Base-by-base conservation (phyloP, 208 protist species). In the Jaenimonas drosophilae region DNA sequence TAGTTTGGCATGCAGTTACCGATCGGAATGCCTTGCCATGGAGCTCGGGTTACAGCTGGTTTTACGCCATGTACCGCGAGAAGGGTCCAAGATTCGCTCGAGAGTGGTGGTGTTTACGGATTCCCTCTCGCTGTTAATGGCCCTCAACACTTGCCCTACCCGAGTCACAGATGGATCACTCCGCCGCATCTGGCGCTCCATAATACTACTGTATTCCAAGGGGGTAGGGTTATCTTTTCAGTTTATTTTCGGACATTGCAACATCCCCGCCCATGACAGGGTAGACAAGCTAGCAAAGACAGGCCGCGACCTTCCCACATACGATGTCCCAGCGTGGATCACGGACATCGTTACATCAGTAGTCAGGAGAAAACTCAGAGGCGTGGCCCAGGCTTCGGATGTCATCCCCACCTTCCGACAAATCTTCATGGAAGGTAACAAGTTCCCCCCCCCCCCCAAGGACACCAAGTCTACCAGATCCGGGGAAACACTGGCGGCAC, bases 21-120 rank as follows among this genome's bases (percentile, higher is more conserved):
- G 34, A 7, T 42, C 55, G 2, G 55, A 62, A 53, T 47, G 47
- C 34, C 4, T 62, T 6, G 55, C 48, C 1, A 25, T 62, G 36
- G 33, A 49, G 1, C 27, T 20, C 27, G 47, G 47, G 2, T 20
- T 62, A 21, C 7, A 5, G 12, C 14, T 29, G 9, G 27, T 51
- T 17, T 42, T 42, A 20, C 16, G 23, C 37, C 37, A 24, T 11
- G 19, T 21, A 11, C 16, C 37, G 9, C n/a, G n/a, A n/a, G n/a
- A n/a, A n/a, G n/a, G n/a, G n/a, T n/a, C n/a, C n/a, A n/a, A n/a
- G n/a, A n/a, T n/a, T n/a, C n/a, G 37, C 9, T 20, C 6, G 16
- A 6, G 37, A 17, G 37, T 42, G 6, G 37, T 20, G 9, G 37
- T 42, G 6, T 42, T 42, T 42, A 42, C 9, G 14, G 37, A 42